Base-by-base conservation (phyloP, 2,329 filamentous ascomycete species). In the Didymella lethalis region DNA sequence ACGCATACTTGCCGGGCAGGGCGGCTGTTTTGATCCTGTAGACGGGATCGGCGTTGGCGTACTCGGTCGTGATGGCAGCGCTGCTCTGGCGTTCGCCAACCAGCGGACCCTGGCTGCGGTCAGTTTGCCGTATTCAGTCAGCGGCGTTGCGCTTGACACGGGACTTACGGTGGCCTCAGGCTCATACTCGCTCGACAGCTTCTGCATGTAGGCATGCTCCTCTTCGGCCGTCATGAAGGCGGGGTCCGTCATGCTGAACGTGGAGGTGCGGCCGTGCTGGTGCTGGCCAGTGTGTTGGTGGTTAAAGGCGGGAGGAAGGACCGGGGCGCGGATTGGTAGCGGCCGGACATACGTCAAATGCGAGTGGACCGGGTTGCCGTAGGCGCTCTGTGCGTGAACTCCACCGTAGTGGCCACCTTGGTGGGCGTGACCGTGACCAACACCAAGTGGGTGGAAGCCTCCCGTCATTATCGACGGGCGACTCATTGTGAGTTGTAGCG, bases 1-100 rank as follows among this genome's bases (percentile, higher is more conserved):
- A 89, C 20, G 92, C 91, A 77, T 96, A 97, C 56, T 90, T 92
- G 69, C 89, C 84, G 7, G 93, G 90, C 54, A 99, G 84, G 20
- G 88, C 94, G 73, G 87, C 85, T 48, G 93, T 97, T 82, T 98
- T 98, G 59, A 90, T 86, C 49, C 93, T 88, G 76, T 92, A 96
- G 63, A 91, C 82, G 6, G 89, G 88, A 76, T 98, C 93, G 62
- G 92, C 93, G 77, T 90, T 90, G 61, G 92, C 91, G 80, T 97
- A 98, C 76, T 97, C 91, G 64, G 89, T 84, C 16, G 90, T 88
- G 73, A 99, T 92, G 65, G 84, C 86, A 67, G 88, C 85, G 78
- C 89, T 96, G 50, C 90, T 86, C 71, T 88, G 87, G 78, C 90
- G 91, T 61, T 89, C 85, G 69, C 92, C 91, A 65, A 98, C 90